Evolutionary conservation across 305 asterid species (phyloP).

Genomic region (Fraxinus greggii): DNA sequence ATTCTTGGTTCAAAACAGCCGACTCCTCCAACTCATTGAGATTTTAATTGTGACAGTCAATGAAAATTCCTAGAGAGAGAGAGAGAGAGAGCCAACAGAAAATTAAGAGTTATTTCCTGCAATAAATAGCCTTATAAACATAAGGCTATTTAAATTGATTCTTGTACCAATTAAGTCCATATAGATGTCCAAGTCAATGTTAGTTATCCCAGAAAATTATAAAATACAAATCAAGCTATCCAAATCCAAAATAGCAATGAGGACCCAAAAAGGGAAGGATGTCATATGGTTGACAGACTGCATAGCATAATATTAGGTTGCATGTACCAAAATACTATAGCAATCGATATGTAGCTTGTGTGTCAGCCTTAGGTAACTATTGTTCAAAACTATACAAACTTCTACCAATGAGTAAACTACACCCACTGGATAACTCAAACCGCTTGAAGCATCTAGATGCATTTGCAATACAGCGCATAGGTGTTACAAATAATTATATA

Average conservation of each 20-base stretch:
- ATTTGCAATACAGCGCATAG: slow-evolving; percentile 28
- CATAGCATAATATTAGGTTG: slow-evolving; percentile 10
- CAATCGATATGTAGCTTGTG: slow-evolving; percentile 9
- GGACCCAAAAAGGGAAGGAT: not conserved
- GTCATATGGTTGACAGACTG: slow-evolving; percentile 7
- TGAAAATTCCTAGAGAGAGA: not conserved
- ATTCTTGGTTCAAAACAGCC: not conserved
- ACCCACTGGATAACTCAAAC: slow-evolving; percentile 30
- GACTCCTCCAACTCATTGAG: not conserved
- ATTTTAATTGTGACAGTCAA: not conserved
- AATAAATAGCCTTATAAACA: not conserved
- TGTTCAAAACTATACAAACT: slow-evolving; percentile 23
- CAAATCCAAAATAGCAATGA: not conserved
- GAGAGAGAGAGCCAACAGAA: not conserved
- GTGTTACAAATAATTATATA: slow-evolving; percentile 27
- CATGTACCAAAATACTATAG: slow-evolving; percentile 17
- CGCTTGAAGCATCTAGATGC: slow-evolving; percentile 27
- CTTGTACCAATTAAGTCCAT: not conserved
- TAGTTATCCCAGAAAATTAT: not conserved
- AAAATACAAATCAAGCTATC: not conserved
- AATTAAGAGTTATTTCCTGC: not conserved
- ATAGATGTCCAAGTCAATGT: slow-evolving; percentile 2
- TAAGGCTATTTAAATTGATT: not conserved
- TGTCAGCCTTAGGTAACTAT: slow-evolving; percentile 20
- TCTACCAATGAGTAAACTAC: slow-evolving; percentile 24